Percentiles rank a stretch among this genome's conserved stretches.
Conservation (phyloP, 305 asterid species). For the Fraxinus sp. region DNA sequence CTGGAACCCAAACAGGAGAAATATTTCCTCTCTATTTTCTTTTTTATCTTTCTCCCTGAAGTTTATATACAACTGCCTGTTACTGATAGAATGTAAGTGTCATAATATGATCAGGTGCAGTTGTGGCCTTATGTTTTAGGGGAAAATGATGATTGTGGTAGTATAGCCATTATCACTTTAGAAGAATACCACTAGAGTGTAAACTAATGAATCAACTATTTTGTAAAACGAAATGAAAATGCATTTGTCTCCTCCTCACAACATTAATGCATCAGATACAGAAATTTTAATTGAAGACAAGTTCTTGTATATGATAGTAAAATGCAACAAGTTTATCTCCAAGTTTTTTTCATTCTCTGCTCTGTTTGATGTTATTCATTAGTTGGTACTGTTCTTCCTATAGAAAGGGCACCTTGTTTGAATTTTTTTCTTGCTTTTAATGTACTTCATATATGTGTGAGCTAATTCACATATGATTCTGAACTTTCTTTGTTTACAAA, state of each 20-base stretch:
- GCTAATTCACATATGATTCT: slow-evolving; percentile 10
- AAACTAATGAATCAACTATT: slow-evolving; percentile 10
- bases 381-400: slow-evolving; percentile 11
- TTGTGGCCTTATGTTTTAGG: neutral
- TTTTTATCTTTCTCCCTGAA: neutral
- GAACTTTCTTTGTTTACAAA: slow-evolving; percentile 3
- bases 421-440: slow-evolving; percentile 7
- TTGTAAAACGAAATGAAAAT: slow-evolving; percentile 1
- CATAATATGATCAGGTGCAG: neutral
- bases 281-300: neutral
- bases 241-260: neutral
- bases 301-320: neutral
- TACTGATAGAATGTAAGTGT: neutral
- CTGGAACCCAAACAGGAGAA: neutral
- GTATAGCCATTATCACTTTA: neutral
- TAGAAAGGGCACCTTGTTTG: slow-evolving; percentile 13
- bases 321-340: neutral
- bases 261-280: neutral
- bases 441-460: neutral
- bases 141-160: neutral
- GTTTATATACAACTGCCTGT: neutral
- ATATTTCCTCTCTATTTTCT: neutral
- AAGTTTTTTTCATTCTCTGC: slow-evolving; percentile 5
- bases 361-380: slow-evolving; percentile 6
- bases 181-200: neutral